Base-by-base conservation (phyloP, 352 stramenopile genomes). In the Thraustotheca clavata region DNA sequence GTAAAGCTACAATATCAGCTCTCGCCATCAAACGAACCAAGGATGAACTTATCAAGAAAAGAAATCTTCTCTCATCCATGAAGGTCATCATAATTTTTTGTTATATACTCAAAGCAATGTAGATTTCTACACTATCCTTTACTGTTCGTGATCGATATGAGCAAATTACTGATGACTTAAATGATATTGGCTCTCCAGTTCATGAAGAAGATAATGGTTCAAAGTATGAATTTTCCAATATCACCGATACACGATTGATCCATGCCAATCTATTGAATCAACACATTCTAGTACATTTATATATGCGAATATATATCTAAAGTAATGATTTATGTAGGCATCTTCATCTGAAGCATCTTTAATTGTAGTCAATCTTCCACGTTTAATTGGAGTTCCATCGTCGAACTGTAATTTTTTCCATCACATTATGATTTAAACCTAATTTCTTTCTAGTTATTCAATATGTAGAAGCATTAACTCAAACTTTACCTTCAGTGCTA, bases 41-140 rank as follows among this genome's bases (percentile, higher is more conserved):
- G 12, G 67, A 69, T 11, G 59, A 71, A 24, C 36, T 69, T n/a
- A n/a, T 31, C 11, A 47, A 41, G 36, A 63, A 63, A 40, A 65
- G 57, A 32, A 14, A 65, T 5, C 24, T 34, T 7, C 16, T 65
- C 1, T 31, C 38, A n/a, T 11, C 18, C 3, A 52, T 65, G 38
- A 65, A 65, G 18, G 55, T 63, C 20, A 29, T 55, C 22, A 22
- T n/a, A 0, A 16, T 39, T 40, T 6, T 5, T 18, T 11, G 6
- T 29, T 18, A 20, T 7, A 4, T 47, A 14, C 11, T 26, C 20
- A 12, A 11, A 54, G 5, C 3, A 9, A 31, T 11, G n/a, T 33
- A 63, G 55, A 46, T 65, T 29, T 34, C 57, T 33, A 65, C 57
- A 7, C n/a, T 65, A 46, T 65, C 57, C 5, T 65, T 65, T 32